A percentile compares a stretch with the other conserved stretches of the same genome.
Evolutionary conservation across 2,329 filamentous ascomycete genomes (phyloP).

Genomic region (Penicillium sp.): DNA sequence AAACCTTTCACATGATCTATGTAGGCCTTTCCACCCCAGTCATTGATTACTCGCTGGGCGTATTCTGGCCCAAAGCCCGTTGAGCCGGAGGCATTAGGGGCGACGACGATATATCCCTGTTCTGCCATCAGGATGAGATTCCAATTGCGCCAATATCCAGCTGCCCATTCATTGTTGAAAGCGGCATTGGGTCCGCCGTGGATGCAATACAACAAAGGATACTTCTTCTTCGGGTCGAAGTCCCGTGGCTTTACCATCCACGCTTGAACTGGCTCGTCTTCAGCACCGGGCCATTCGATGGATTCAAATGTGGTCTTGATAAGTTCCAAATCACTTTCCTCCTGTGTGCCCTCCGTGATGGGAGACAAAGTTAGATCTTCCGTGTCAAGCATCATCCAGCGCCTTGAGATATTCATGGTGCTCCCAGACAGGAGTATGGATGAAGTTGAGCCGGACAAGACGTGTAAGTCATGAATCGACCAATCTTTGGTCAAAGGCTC

Average conservation of each 20-base stretch:
- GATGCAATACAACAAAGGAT: constrained; percentile 56
- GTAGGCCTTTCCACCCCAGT: constrained; percentile 58
- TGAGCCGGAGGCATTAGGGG: constrained; percentile 61
- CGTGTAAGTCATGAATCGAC: too few relatives aligned
- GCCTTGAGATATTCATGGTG: too few relatives aligned
- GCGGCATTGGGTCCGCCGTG: constrained; percentile 50
- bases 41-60: constrained; percentile 53
- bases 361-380: too few relatives aligned
- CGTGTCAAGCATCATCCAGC: too few relatives aligned
- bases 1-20: constrained; percentile 58
- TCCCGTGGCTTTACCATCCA: constrained; percentile 51
- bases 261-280: constrained; percentile 45
- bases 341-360: too few relatives aligned
- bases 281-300: constrained; percentile 30
- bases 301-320: too few relatives aligned
- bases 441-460: too few relatives aligned
- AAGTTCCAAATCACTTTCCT: too few relatives aligned
- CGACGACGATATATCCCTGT: constrained; percentile 61
- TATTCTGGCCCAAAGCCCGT: constrained; percentile 58
- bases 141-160: constrained; percentile 56
- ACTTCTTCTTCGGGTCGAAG: constrained; percentile 49
- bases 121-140: constrained; percentile 60
- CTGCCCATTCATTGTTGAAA: constrained; percentile 49
- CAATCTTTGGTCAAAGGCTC: too few relatives aligned
- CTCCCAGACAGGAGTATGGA: too few relatives aligned